A percentile compares a stretch with the other conserved stretches of the same genome.
phyloP scores from a whole-genome alignment of 2,329 filamentous ascomycete species.

The Endoconidiophora polonica region DNA sequence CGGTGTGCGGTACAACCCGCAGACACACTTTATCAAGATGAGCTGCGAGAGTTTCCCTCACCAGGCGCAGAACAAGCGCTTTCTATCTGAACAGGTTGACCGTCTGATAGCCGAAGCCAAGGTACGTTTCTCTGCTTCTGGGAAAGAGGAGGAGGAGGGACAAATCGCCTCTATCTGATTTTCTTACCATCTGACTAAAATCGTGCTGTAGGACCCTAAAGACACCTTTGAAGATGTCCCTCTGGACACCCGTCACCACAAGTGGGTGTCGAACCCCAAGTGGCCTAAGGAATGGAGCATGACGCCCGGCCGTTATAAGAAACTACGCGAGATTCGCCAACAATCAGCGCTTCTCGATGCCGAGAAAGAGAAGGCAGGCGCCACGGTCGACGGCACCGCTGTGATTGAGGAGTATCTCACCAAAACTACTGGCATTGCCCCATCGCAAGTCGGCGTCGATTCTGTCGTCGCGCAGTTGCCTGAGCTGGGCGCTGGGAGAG shows the following conservation, averaged over 20 bases:
- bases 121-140: conserved; percentile 22
- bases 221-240: conserved; percentile 84
- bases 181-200: neutral
- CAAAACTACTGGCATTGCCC: conserved; percentile 8
- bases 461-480: conserved; percentile 4
- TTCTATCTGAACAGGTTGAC: conserved; percentile 63
- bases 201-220: conserved; percentile 37
- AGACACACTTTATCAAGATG: conserved; percentile 69
- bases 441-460: conserved; percentile 5
- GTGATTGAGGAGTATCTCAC: conserved; percentile 23
- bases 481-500: conserved; percentile 1
- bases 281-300: conserved; percentile 78
- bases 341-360: conserved; percentile 37
- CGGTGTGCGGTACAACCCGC: conserved; percentile 75
- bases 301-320: conserved; percentile 47
- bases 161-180: too few relatives aligned
- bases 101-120: conserved; percentile 59
- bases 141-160: conserved; percentile 1
- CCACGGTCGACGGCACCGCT: conserved; percentile 40
- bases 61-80: conserved; percentile 93
- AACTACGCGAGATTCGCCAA: conserved; percentile 46
- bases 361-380: conserved; percentile 33
- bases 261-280: conserved; percentile 43
- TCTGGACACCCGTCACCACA: conserved; percentile 69
- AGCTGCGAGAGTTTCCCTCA: conserved; percentile 78